Percentiles rank a stretch among this genome's conserved stretches.
These are phyloP conservation scores for Erythrophleum fordii DNA, from an alignment of 306 rosid genomes.

Conservation along the genomic window DNA sequence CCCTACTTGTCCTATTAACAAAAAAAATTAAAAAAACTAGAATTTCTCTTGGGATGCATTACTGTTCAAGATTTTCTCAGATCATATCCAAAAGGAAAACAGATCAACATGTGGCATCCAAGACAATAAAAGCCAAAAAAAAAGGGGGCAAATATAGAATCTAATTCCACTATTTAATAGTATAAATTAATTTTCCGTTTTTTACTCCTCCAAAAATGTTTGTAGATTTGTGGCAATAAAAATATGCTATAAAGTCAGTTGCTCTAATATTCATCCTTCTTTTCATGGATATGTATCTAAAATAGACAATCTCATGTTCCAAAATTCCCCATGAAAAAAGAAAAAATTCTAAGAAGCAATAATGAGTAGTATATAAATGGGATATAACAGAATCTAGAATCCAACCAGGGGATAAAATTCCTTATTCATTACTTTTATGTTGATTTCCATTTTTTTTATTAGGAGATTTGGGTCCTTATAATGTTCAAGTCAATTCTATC, in stretches of 20 bases:
- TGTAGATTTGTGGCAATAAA: neutral
- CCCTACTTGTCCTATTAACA: too few species aligned
- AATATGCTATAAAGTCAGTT: neutral
- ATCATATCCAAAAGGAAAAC: neutral
- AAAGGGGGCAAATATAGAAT: neutral
- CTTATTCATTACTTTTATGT: neutral
- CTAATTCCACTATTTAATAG: constrained; percentile 2
- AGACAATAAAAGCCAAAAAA: neutral
- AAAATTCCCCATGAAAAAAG: neutral
- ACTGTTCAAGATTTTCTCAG: neutral
- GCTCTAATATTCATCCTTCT: neutral
- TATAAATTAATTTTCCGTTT: neutral
- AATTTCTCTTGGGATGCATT: too few species aligned
- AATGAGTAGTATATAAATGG: neutral
- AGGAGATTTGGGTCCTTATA: too few species aligned
- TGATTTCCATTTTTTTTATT: too few species aligned
- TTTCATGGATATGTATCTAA: too few species aligned
- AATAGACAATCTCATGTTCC: too few species aligned
- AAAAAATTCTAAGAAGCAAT: too few species aligned
- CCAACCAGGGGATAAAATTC: too few species aligned
- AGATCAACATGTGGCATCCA: neutral
- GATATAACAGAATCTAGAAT: neutral
- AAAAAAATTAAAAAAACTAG: too few species aligned
- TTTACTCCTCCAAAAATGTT: neutral
- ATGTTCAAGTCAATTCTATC: too few species aligned